Conservation (phyloP, 140 eudicot species). For the Cichorium intybus region DNA sequence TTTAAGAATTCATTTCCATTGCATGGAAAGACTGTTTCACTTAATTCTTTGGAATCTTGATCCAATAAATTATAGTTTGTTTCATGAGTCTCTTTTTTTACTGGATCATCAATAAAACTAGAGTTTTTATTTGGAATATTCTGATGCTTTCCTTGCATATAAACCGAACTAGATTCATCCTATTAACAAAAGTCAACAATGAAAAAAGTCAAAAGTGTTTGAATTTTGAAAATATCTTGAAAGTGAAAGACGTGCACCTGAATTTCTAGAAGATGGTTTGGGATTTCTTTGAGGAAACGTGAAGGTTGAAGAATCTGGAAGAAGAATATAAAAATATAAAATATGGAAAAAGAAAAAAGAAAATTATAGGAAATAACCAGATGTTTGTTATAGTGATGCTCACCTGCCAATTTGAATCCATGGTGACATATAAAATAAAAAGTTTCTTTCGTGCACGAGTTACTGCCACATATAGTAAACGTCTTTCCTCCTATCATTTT, state of each 20-base stretch:
- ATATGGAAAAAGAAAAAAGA: neutral
- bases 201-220: neutral
- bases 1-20: constrained; percentile 56
- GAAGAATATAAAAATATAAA: neutral
- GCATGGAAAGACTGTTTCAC: constrained; percentile 47
- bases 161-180: constrained; percentile 46
- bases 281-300: constrained; percentile 87
- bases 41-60: constrained; percentile 45
- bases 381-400: neutral
- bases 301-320: constrained; percentile 94
- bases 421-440: constrained; percentile 63
- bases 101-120: constrained; percentile 21
- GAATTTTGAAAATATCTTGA: too few species aligned
- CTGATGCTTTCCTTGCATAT: constrained; percentile 27
- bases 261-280: constrained; percentile 63
- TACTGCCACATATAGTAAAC: constrained; percentile 85
- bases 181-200: constrained; percentile 23
- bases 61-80: constrained; percentile 9
- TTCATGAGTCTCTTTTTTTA: constrained; percentile 26
- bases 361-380: neutral
- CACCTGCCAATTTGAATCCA: constrained; percentile 99
- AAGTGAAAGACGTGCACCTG: constrained; percentile 61
- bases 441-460: constrained; percentile 95
- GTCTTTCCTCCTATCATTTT: constrained; percentile 75
- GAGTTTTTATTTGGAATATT: constrained; percentile 33